Evolutionary conservation across 148 eudicot species (phyloP), one percentile per base, ranked within the genome.

Genomic region (Limonium bicolor): DNA sequence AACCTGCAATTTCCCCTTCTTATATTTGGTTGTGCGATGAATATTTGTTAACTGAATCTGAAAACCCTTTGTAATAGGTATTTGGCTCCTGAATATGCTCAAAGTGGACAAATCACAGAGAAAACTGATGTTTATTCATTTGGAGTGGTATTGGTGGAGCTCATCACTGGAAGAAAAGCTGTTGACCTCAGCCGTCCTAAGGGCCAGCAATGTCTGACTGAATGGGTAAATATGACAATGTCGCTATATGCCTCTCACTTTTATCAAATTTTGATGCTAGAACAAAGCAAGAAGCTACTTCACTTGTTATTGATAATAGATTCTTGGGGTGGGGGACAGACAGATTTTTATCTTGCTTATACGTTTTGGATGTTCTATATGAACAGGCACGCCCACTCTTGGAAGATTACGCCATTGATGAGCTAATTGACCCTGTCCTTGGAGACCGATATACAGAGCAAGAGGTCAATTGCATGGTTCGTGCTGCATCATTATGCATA

Each of bases 401-500:
- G 21, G 66, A 70, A 56, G 66, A 68, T 19, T 60, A 50, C 9
- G 78, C 63, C 32, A 44, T 79, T 43, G 39, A 62, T 27, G 70
- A 77, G 56, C 46, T 83, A 49, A 51, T 88, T 33, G 96, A 88
- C 56, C 94, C 94, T 24, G 32, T 55, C 25, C 53, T 88, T 24
- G 37, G 51, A 25, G 47, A 65, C 35, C 41, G 59, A 42, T 88
- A 74, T 43, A 63, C 66, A 17, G 73, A 80, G 38, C 62, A 64
- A 32, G 96, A 88, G 46, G 74, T 88, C 47, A 55, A 27, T 35
- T 53, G 60, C 32, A 80, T 88, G 94, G 21, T 77, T 22, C 80
- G 51, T 28, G 75, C 86, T 72, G 90, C 94, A 50, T 71, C 74
- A n/a, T 59, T 83, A 62, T 83, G 96, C 74, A 70, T 88, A 19